These are phyloP conservation scores for Phaeosphaeriaceae sp. DNA, from an alignment of 2,329 filamentous ascomycete genomes.

Conservation along the genomic window DNA sequence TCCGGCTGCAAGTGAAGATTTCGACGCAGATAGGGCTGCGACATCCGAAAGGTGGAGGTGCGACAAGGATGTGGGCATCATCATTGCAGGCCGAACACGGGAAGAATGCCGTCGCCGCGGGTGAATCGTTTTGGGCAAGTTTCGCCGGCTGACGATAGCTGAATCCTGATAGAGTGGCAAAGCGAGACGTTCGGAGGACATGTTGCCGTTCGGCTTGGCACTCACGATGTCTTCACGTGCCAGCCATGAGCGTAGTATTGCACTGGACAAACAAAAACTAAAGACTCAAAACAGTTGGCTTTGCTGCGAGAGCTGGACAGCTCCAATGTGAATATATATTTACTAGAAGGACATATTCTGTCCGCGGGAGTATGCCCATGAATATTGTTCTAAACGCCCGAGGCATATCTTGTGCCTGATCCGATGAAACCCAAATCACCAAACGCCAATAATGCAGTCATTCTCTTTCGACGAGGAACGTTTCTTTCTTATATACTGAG, in stretches of 20 bases:
- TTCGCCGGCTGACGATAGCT: neutral
- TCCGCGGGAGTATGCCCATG: slow-evolving; percentile 6
- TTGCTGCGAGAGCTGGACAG: slow-evolving; percentile 14
- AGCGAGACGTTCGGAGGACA: slow-evolving; percentile 11
- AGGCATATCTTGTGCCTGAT: slow-evolving; percentile 12
- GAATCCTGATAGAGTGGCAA: slow-evolving; percentile 1
- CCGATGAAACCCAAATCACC: slow-evolving; percentile 15
- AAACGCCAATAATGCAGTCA: slow-evolving; percentile 40
- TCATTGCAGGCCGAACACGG: slow-evolving; percentile 1
- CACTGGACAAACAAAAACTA: neutral
- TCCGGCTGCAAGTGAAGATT: slow-evolving; percentile 32
- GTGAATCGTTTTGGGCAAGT: slow-evolving; percentile 1
- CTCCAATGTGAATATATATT: slow-evolving; percentile 18
- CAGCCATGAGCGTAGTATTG: neutral
- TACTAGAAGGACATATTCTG: slow-evolving; percentile 3
- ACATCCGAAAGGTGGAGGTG: slow-evolving; percentile 34
- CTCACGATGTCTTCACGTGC: slow-evolving; percentile 13
- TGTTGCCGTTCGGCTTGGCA: slow-evolving; percentile 1
- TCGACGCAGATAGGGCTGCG: slow-evolving; percentile 14
- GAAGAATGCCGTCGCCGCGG: neutral
- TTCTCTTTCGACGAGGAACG: slow-evolving; percentile 9
- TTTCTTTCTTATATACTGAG: slow-evolving; percentile 68
- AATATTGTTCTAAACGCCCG: slow-evolving; percentile 16
- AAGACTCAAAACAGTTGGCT: neutral
- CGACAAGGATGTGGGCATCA: slow-evolving; percentile 20